Percentiles rank a stretch among this genome's conserved stretches.
Conservation (phyloP, 257 asterid genomes). For the Solanum sitiens region DNA sequence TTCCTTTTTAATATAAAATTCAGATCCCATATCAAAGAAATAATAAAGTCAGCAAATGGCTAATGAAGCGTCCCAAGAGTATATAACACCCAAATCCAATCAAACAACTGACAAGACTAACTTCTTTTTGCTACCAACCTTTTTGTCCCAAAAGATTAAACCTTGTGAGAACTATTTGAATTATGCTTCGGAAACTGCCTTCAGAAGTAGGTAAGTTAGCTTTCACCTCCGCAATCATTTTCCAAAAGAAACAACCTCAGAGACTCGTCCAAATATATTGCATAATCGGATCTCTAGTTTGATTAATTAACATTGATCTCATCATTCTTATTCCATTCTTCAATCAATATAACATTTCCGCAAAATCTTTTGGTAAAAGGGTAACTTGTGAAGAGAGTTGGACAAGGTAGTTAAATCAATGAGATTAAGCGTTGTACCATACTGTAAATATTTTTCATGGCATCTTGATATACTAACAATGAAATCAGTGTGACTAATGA, state of each 20-base stretch:
- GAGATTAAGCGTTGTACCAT: neutral
- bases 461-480: neutral
- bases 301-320: neutral
- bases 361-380: neutral
- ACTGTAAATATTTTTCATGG: neutral
- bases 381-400: neutral
- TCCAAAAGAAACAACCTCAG: neutral
- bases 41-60: neutral
- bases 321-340: neutral
- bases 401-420: neutral
- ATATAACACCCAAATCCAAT: neutral
- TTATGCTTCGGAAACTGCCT: neutral
- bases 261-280: neutral
- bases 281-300: neutral
- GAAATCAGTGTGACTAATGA: neutral
- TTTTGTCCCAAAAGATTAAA: neutral
- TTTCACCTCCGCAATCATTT: neutral
- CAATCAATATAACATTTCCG: neutral
- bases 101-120: neutral
- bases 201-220: neutral
- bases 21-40: neutral
- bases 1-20: neutral
- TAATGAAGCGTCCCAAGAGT: neutral
- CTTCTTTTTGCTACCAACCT: neutral
- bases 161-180: neutral